Evolutionary conservation across 495 filamentous ascomycete species (phyloP).

Genomic region (Bacidia gigantensis): DNA sequence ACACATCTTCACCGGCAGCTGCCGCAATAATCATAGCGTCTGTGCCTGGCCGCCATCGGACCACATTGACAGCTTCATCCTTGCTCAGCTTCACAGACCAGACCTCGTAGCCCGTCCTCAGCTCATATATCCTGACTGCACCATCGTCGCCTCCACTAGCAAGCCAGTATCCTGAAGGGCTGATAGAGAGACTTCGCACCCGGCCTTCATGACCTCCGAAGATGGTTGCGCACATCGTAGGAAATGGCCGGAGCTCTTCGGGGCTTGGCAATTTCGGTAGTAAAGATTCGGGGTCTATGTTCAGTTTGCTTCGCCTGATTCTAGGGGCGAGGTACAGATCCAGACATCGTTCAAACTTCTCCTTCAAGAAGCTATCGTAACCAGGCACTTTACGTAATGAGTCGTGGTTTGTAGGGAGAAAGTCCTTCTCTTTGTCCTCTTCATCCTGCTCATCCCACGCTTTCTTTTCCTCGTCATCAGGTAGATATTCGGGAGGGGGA

Average conservation of each 20-base stretch:
- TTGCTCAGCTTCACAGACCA: constrained; percentile 71
- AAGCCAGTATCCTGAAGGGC: constrained; percentile 62
- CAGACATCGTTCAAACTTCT: constrained; percentile 88
- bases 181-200: constrained; percentile 67
- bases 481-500: constrained; percentile 89
- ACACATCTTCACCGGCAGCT: constrained; percentile 71
- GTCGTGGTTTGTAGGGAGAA: constrained; percentile 64
- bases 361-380: constrained; percentile 82
- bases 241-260: constrained; percentile 86
- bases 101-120: constrained; percentile 71
- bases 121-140: constrained; percentile 80
- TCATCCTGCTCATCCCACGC: constrained; percentile 81
- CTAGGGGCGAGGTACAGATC: constrained; percentile 91
- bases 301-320: constrained; percentile 81
- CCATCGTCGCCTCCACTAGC: constrained; percentile 94
- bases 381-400: constrained; percentile 83
- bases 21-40: constrained; percentile 72
- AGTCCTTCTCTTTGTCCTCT: constrained; percentile 84
- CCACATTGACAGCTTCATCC: constrained; percentile 71
- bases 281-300: constrained; percentile 88
- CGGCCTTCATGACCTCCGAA: constrained; percentile 82
- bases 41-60: constrained; percentile 77
- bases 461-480: constrained; percentile 68
- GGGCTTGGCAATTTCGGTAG: constrained; percentile 92
- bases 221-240: constrained; percentile 68